A percentile compares a stretch with the other conserved stretches of the same genome.
phyloP scores from a whole-genome alignment of 129 eudicot genomes.

The Solidago caesia region DNA sequence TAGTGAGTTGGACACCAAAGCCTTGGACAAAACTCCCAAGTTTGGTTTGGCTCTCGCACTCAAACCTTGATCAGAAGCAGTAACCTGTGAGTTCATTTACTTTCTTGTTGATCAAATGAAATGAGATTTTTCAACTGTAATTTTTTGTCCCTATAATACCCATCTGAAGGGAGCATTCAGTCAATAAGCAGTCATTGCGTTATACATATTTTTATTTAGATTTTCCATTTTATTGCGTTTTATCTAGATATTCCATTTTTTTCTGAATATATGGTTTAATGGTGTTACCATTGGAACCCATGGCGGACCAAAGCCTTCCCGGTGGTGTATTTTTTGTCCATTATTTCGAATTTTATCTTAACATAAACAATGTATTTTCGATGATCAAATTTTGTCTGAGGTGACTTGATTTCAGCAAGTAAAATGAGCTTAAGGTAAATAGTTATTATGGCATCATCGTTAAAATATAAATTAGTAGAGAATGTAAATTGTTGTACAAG shows the following conservation, averaged over 20 bases:
- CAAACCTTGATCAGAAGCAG: slow-evolving; percentile 50
- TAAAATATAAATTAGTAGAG: too few relatives aligned
- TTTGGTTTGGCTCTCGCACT: slow-evolving; percentile 80
- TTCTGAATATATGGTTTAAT: background rate
- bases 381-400: too few relatives aligned
- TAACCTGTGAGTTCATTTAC: background rate
- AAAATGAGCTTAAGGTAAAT: too few relatives aligned
- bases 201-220: slow-evolving; percentile 1
- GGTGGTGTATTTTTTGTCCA: background rate
- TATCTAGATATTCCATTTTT: slow-evolving; percentile 2
- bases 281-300: background rate
- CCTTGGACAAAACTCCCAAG: slow-evolving; percentile 81
- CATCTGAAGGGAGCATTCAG: slow-evolving; percentile 23
- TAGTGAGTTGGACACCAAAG: slow-evolving; percentile 78
- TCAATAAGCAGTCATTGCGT: slow-evolving; percentile 28
- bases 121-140: slow-evolving; percentile 23
- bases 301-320: background rate
- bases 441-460: too few relatives aligned
- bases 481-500: too few relatives aligned
- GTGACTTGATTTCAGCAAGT: too few relatives aligned
- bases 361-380: background rate
- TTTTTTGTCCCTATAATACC: slow-evolving; percentile 16
- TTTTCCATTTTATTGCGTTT: slow-evolving; percentile 4
- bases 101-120: slow-evolving; percentile 22
- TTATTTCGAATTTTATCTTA: background rate